Conservation (phyloP, 2,329 filamentous ascomycete species). For the Rutstroemia sp. region DNA sequence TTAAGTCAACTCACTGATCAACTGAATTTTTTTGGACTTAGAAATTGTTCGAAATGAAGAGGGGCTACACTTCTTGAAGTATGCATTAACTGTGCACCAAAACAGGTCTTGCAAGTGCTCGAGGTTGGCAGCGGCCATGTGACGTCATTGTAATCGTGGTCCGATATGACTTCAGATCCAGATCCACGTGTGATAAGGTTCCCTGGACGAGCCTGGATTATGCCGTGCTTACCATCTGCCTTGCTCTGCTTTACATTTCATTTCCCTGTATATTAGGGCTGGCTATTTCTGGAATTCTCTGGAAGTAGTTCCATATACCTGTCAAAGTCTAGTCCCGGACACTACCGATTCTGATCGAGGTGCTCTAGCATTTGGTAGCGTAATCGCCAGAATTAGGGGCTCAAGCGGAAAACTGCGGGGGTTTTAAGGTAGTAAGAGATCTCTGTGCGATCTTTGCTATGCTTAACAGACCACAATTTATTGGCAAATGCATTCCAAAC, state of each 20-base stretch:
- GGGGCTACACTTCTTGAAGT: too few species aligned
- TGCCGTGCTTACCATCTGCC: neutral
- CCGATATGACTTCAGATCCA: neutral
- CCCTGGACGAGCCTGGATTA: neutral
- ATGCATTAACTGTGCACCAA: neutral
- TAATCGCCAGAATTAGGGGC: neutral
- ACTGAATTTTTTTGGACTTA: neutral
- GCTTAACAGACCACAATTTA: too few species aligned
- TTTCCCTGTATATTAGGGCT: too few species aligned
- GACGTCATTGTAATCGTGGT: neutral
- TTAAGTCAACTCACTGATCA: neutral
- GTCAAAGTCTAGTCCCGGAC: neutral
- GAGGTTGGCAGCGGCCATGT: neutral
- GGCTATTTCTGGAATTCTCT: neutral
- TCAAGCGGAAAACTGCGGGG: too few species aligned
- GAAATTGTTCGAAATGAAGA: neutral
- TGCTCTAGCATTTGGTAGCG: neutral
- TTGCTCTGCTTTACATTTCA: too few species aligned
- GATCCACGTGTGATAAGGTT: neutral
- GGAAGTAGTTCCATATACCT: neutral
- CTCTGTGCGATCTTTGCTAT: too few species aligned
- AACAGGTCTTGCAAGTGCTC: neutral
- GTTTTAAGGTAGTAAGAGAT: too few species aligned
- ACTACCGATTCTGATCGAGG: neutral
- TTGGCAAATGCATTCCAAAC: too few species aligned